Conservation (phyloP, 2,329 filamentous ascomycete species). For the Nannizziopsis barbatae region DNA sequence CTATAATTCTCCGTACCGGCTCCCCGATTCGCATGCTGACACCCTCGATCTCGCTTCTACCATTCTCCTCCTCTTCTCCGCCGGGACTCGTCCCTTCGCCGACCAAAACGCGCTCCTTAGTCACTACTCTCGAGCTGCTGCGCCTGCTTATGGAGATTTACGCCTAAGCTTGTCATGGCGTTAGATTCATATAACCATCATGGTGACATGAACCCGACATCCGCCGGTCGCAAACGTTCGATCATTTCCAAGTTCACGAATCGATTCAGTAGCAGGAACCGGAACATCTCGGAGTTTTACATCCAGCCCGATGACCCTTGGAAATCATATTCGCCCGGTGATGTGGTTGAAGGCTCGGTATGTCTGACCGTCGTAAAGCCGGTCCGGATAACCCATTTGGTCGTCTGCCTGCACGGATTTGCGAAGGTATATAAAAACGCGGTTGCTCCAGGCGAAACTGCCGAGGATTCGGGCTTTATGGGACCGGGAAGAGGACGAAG, state of each 20-base stretch:
- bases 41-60: not conserved
- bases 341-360: conserved; percentile 50
- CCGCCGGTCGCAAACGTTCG: conserved; percentile 28
- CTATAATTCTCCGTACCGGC: not conserved
- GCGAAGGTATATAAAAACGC: conserved; percentile 56
- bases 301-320: conserved; percentile 54
- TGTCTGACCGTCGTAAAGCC: conserved; percentile 50
- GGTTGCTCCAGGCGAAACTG: conserved; percentile 44
- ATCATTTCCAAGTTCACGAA: conserved; percentile 46
- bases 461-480: conserved; percentile 40
- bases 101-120: not conserved
- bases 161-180: conserved; percentile 1
- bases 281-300: conserved; percentile 50
- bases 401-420: conserved; percentile 52
- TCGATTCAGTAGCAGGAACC: conserved; percentile 43
- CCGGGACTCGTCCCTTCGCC: not conserved
- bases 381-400: conserved; percentile 52
- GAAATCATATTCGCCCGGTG: conserved; percentile 51
- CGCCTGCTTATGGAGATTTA: conserved; percentile 3
- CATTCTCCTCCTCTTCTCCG: not conserved
- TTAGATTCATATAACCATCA: not conserved
- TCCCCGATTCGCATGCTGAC: not conserved
- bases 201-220: conserved; percentile 1
- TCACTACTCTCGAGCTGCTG: not conserved
- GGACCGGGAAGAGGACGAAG: conserved; percentile 45